A percentile compares a stretch with the other conserved stretches of the same genome.
phyloP scores from a whole-genome alignment of 2,329 filamentous ascomycete genomes.

The Aspergillus eucalypticola region DNA sequence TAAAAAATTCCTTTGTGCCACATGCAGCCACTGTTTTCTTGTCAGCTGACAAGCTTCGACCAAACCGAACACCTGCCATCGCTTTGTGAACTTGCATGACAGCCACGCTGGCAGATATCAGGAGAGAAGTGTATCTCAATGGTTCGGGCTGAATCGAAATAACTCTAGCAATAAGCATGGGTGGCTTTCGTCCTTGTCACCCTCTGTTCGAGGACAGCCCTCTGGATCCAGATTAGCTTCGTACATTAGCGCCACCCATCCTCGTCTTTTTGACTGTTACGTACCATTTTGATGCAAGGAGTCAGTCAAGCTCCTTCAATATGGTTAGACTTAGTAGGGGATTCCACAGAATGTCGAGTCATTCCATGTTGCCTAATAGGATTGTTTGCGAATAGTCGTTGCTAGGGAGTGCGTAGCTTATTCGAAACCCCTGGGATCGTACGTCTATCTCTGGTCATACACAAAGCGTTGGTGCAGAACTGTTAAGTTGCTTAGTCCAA shows the following conservation, averaged over 20 bases:
- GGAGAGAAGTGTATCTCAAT: not conserved
- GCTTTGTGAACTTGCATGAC: not conserved
- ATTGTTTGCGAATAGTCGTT: too few relatives aligned
- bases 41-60: not conserved
- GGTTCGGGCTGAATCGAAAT: not conserved
- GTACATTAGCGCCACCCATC: not conserved
- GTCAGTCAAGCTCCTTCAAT: too few relatives aligned
- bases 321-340: too few relatives aligned
- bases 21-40: not conserved
- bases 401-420: too few relatives aligned
- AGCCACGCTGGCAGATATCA: not conserved
- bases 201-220: not conserved
- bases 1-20: not conserved
- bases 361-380: too few relatives aligned
- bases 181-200: not conserved
- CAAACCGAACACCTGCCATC: not conserved
- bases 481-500: too few relatives aligned
- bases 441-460: too few relatives aligned
- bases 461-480: too few relatives aligned
- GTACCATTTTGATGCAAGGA: too few relatives aligned
- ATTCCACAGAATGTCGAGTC: too few relatives aligned
- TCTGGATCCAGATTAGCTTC: not conserved
- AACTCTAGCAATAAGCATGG: not conserved
- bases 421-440: too few relatives aligned
- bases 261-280: not conserved